Conservation (phyloP, 2,329 filamentous ascomycete species). For the Pseudocercospora vitis region DNA sequence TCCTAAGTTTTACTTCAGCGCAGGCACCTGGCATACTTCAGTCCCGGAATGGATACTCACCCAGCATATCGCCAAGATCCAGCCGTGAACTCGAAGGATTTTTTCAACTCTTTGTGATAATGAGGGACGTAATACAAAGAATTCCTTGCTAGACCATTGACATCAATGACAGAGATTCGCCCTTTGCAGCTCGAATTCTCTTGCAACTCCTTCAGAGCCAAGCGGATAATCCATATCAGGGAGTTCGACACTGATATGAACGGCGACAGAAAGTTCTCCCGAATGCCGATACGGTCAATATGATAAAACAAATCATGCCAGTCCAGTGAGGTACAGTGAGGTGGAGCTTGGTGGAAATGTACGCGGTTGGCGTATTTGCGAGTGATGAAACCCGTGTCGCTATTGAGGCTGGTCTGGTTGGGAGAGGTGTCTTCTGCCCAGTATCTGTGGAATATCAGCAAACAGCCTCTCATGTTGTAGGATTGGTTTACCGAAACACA, state of each 20-base stretch:
- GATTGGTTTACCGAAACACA: no score
- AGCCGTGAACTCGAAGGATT: not conserved
- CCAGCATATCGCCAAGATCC: not conserved
- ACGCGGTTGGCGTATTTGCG: not conserved
- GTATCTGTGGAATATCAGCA: no score
- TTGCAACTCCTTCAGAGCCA: not conserved
- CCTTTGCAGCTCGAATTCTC: not conserved
- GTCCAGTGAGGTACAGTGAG: not conserved
- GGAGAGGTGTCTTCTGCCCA: not conserved
- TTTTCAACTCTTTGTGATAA: not conserved
- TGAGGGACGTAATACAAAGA: not conserved
- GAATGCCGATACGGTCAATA: not conserved
- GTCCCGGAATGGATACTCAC: not conserved
- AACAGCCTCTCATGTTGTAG: no score
- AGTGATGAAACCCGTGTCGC: not conserved
- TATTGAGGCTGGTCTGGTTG: not conserved
- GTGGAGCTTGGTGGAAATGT: not conserved
- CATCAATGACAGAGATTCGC: slow-evolving; percentile 5
- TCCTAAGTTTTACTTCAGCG: no score
- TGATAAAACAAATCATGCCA: slow-evolving; percentile 1
- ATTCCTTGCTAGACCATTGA: not conserved
- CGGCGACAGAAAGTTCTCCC: not conserved
- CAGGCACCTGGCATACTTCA: no score
- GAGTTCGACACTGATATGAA: not conserved
- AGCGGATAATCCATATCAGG: slow-evolving; percentile 7